These are phyloP conservation scores for Mycena citricolor DNA, from an alignment of 1,284 basidiomycete genomes.

Conservation along the genomic window DNA sequence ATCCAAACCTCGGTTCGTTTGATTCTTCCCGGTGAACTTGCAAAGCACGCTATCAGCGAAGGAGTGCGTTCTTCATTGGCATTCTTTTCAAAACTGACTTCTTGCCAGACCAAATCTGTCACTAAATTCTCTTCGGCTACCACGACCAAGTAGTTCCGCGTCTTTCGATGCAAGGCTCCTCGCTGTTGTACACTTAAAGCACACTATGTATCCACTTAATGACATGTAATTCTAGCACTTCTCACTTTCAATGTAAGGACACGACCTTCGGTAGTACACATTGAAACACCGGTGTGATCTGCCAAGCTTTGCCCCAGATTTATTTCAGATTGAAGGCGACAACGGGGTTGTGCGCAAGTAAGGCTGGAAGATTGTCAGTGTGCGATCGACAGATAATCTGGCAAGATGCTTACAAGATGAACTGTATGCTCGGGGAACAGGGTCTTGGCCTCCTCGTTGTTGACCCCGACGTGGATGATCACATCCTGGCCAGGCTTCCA, in stretches of 20 bases:
- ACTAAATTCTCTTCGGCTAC: conserved; percentile 21
- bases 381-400: conserved; percentile 3
- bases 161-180: too few species aligned
- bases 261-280: too few species aligned
- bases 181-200: too few species aligned
- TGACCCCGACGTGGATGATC: conserved; percentile 90
- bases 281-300: too few species aligned
- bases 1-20: conserved; percentile 91
- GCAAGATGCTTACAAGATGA: conserved; percentile 54
- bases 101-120: conserved; percentile 16
- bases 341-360: conserved; percentile 79
- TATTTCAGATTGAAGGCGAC: too few species aligned
- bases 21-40: conserved; percentile 86
- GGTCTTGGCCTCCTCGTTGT: conserved; percentile 85
- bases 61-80: conserved; percentile 33
- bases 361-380: conserved; percentile 41
- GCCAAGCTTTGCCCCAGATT: too few species aligned
- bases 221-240: too few species aligned
- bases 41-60: conserved; percentile 80
- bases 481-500: conserved; percentile 94
- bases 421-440: conserved; percentile 76
- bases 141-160: conserved; percentile 15
- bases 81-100: not conserved
- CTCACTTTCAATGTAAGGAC: too few species aligned
- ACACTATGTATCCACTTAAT: too few species aligned